Conservation (phyloP, 225 moss, liverwort and hornwort genomes). For the Neckera pumila region DNA sequence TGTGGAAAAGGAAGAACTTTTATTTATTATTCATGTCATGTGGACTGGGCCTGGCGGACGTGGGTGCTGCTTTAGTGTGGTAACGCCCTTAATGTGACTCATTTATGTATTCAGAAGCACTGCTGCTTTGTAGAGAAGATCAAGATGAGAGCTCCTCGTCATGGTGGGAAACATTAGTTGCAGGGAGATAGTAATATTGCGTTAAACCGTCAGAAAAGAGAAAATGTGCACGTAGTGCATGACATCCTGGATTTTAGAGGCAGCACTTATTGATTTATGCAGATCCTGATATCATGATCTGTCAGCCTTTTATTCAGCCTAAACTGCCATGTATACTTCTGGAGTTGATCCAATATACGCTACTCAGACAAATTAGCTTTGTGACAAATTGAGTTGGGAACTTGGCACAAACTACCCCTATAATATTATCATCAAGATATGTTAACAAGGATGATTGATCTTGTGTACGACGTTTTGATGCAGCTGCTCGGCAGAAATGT, state of each 20-base stretch:
- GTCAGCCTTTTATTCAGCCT: neutral
- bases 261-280: neutral
- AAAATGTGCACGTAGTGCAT: neutral
- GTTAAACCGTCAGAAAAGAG: neutral
- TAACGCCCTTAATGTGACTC: neutral
- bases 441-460: neutral
- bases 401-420: neutral
- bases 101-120: constrained; percentile 6
- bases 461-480: neutral
- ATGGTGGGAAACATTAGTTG: neutral
- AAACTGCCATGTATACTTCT: neutral
- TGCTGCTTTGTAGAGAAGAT: neutral
- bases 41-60: neutral
- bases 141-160: neutral
- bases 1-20: neutral
- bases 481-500: neutral
- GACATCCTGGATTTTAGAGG: neutral
- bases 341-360: constrained; percentile 8
- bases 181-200: neutral
- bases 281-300: neutral
- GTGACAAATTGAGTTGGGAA: neutral
- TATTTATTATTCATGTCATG: neutral
- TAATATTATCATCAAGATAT: neutral
- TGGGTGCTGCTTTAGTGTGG: neutral
- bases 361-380: neutral